These are phyloP conservation scores for Zasmidium citrigriseum DNA, from an alignment of 2,329 filamentous ascomycete genomes.

Conservation along the genomic window DNA sequence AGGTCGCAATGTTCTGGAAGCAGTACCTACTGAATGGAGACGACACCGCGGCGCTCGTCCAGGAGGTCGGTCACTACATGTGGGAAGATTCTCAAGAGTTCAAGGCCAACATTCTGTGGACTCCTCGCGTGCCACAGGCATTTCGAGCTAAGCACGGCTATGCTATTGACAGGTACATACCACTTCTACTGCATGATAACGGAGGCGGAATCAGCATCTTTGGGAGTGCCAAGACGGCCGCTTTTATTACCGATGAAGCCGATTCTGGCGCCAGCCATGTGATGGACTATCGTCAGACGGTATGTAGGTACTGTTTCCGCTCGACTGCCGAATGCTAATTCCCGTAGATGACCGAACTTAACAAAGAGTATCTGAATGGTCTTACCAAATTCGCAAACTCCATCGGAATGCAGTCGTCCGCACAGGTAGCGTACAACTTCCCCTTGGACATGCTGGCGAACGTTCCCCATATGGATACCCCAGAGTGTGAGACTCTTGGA, in stretches of 20 bases:
- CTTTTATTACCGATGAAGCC: constrained; percentile 19
- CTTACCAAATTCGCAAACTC: constrained; percentile 28
- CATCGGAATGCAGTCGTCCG: constrained; percentile 23
- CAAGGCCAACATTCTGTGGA: constrained; percentile 26
- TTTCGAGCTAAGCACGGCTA: constrained; percentile 32
- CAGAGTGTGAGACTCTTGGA: constrained; percentile 37
- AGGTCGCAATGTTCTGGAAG: constrained; percentile 35
- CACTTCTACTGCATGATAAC: constrained; percentile 30
- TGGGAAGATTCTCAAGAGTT: constrained; percentile 40
- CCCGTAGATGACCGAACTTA: constrained; percentile 29
- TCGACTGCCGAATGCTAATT: constrained; percentile 27
- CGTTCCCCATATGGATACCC: constrained; percentile 33
- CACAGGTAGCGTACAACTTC: constrained; percentile 37
- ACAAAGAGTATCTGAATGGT: constrained; percentile 31
- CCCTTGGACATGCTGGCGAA: constrained; percentile 37
- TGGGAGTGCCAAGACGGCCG: background rate
- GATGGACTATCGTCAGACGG: constrained; percentile 31
- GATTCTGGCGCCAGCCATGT: constrained; percentile 23
- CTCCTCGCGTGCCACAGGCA: constrained; percentile 21
- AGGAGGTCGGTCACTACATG: constrained; percentile 33
- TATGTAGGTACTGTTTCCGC: constrained; percentile 28
- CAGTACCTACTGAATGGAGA: constrained; percentile 31
- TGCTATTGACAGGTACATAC: constrained; percentile 32
- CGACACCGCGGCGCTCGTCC: constrained; percentile 17
- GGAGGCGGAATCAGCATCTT: constrained; percentile 7